Conservation (phyloP, 148 eudicot species). For the Linanthus parryae region DNA sequence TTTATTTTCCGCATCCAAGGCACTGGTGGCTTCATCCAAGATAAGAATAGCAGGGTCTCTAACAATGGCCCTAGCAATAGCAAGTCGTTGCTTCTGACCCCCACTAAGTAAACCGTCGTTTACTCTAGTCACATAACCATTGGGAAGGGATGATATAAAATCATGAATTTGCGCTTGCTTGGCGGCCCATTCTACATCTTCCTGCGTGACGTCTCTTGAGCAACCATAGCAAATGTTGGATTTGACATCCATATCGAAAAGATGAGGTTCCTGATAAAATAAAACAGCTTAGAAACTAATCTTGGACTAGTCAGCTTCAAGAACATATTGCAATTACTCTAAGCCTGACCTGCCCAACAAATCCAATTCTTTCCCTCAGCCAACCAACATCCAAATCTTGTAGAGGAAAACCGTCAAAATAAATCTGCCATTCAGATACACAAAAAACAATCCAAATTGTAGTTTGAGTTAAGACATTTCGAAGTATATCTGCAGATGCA, state of each 20-base stretch:
- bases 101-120: slow-evolving; percentile 42
- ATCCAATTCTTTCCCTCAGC: slow-evolving; percentile 39
- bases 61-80: slow-evolving; percentile 46
- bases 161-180: slow-evolving; percentile 41
- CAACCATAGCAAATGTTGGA: slow-evolving; percentile 44
- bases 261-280: slow-evolving; percentile 38
- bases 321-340: slow-evolving; percentile 5
- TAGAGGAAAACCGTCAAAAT: slow-evolving; percentile 36
- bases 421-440: slow-evolving; percentile 25
- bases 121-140: slow-evolving; percentile 37
- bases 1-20: slow-evolving; percentile 51
- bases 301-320: background rate
- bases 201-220: slow-evolving; percentile 18
- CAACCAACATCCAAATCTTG: slow-evolving; percentile 31
- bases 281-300: background rate
- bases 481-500: background rate
- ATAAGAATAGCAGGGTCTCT: slow-evolving; percentile 39
- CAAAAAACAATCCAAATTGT: background rate
- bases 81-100: slow-evolving; percentile 54
- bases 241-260: slow-evolving; percentile 37
- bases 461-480: background rate
- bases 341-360: slow-evolving; percentile 42
- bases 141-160: slow-evolving; percentile 43
- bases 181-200: slow-evolving; percentile 45
- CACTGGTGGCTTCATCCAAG: slow-evolving; percentile 50